Evolutionary conservation across 2,329 filamentous ascomycete genomes (phyloP), one percentile per base, ranked within the genome.

Genomic region (Drechmeria coniospora): DNA sequence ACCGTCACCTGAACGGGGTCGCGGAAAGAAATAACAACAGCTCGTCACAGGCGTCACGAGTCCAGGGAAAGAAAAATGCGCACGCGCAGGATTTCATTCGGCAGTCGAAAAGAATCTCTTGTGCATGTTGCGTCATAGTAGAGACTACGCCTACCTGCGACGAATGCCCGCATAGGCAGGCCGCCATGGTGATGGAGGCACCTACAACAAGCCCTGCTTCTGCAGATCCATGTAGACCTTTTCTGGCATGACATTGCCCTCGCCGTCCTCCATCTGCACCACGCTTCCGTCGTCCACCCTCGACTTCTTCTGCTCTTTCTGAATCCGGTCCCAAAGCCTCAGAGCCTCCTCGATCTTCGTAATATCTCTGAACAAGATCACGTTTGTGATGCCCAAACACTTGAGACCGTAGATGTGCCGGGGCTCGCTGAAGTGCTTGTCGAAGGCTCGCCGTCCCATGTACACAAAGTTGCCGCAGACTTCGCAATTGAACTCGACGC

Each of bases 391-490:
- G 13, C 92, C 92, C 27, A 98, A 59, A 46, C 87, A 93, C 52
- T 92, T 90, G 39, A 98, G 59, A 1, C 90, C 90, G 47, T 93
- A 90, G 26, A 95, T 79, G 48, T 98, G 90, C 29, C 84, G 65
- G 7, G 81, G 75, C 53, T 98, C 90, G 40, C 86, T 92, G 58
- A 98, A 98, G 52, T 98, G 90, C 62, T 98, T 98, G 50, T 98
- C 90, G 43, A 94, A 98, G 1, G 86, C 86, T 27, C 90, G 73
- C 15, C 90, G 70, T 11, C 90, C 90, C 79, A 93, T 94, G 59
- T 95, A 95, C n/a, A 94, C 84, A 46, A 84, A 94, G 54, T 95
- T 95, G 31, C 90, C 90, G 47, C 90, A 98, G 31, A 98, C 82
- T 50, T 98, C 87, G 60, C 90, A 98, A 1, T 79, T 68, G 41